Evolutionary conservation across 75 land plant species (phyloP).

Genomic region (Picea glauca): DNA sequence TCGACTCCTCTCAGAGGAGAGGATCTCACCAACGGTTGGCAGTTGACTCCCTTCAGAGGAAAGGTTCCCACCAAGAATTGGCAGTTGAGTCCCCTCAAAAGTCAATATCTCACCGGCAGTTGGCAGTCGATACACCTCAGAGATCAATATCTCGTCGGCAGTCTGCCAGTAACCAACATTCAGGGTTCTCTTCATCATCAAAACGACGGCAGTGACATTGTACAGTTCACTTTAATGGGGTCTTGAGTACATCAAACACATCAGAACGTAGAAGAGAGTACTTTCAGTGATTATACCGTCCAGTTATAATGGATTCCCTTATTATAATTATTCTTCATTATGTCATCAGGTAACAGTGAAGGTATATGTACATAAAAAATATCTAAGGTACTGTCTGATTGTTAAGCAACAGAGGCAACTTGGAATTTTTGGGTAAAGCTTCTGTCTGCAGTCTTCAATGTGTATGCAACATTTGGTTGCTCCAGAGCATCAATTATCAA

Average conservation of each 20-base stretch:
- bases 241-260: not conserved
- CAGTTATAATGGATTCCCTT: not conserved
- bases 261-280: not conserved
- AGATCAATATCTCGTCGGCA: not conserved
- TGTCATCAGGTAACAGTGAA: not conserved
- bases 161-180: not conserved
- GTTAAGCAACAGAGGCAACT: not conserved
- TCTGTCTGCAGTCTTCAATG: not conserved
- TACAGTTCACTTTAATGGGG: not conserved
- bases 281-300: not conserved
- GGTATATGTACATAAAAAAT: not conserved
- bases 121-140: too few species aligned
- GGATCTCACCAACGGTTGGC: not conserved
- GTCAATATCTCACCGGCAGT: not conserved
- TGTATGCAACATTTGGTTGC: not conserved
- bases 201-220: slow-evolving; percentile 10
- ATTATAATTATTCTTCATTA: slow-evolving; percentile 6
- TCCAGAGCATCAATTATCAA: slow-evolving; percentile 1
- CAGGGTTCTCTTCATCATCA: not conserved
- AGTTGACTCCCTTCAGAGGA: not conserved
- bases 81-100: not conserved
- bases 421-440: slow-evolving; percentile 8
- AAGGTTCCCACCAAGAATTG: not conserved
- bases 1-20: not conserved
- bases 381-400: not conserved